These are phyloP conservation scores for Sabuloglossum arenarium DNA, from an alignment of 495 filamentous ascomycete species.

Conservation along the genomic window DNA sequence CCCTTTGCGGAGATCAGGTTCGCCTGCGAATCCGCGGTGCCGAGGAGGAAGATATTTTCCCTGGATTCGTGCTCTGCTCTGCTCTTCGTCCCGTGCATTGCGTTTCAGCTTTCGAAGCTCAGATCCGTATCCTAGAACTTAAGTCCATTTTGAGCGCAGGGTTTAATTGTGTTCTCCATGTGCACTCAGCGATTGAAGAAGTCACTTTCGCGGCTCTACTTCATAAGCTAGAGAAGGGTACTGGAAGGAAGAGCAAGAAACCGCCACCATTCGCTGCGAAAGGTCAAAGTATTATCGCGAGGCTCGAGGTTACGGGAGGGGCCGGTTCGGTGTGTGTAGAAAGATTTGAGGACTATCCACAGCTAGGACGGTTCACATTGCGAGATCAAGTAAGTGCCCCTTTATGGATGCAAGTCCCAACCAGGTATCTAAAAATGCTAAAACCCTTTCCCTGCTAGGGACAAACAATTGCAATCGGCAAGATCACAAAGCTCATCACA, in stretches of 20 bases:
- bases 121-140: constrained; percentile 87
- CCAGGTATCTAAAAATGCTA: too few species aligned
- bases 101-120: constrained; percentile 79
- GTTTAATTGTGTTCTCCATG: constrained; percentile 82
- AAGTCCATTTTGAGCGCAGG: constrained; percentile 81
- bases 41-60: constrained; percentile 91
- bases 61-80: constrained; percentile 93
- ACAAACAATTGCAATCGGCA: constrained; percentile 92
- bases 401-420: neutral
- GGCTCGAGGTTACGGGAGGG: constrained; percentile 65
- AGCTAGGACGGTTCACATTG: constrained; percentile 86
- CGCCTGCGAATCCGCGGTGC: constrained; percentile 79
- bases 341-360: constrained; percentile 79
- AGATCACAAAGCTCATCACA: constrained; percentile 68
- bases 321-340: constrained; percentile 82
- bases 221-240: constrained; percentile 93
- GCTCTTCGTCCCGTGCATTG: constrained; percentile 80
- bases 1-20: constrained; percentile 85
- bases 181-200: constrained; percentile 85
- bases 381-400: constrained; percentile 59
- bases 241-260: constrained; percentile 78
- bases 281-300: constrained; percentile 84
- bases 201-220: constrained; percentile 71
- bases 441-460: constrained; percentile 39
- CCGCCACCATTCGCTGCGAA: constrained; percentile 81